Evolutionary conservation across 805 yeast species (phyloP).

Genomic region (Candida coquimbonensis): DNA sequence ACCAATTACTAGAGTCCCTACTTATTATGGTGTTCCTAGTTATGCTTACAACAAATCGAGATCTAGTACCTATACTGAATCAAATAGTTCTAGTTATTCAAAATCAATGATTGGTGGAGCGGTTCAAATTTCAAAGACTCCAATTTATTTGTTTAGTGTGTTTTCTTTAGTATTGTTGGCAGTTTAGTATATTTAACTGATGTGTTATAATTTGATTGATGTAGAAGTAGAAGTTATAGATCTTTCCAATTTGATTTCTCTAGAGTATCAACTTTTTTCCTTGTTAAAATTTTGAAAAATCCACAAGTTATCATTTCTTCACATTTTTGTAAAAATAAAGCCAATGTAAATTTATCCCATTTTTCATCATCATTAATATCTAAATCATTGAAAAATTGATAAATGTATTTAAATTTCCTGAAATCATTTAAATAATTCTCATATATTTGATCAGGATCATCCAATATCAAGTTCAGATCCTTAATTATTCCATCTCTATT

Average conservation of each 20-base stretch:
- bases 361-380: slow-evolving; percentile 27
- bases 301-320: slow-evolving; percentile 69
- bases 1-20: not conserved
- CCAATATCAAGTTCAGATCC: slow-evolving; percentile 18
- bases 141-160: not conserved
- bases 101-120: not conserved
- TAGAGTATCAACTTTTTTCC: slow-evolving; percentile 53
- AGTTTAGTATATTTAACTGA: too few species aligned
- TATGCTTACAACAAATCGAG: slow-evolving; percentile 4
- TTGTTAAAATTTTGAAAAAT: slow-evolving; percentile 42
- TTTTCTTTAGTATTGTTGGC: not conserved
- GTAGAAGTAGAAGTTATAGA: slow-evolving; percentile 26
- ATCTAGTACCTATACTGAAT: not conserved
- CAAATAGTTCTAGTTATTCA: too few species aligned
- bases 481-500: slow-evolving; percentile 24
- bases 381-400: slow-evolving; percentile 22
- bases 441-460: slow-evolving; percentile 12
- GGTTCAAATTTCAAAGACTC: not conserved
- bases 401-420: slow-evolving; percentile 22
- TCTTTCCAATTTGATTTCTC: slow-evolving; percentile 73
- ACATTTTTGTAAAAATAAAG: slow-evolving; percentile 72
- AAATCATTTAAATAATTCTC: slow-evolving; percentile 20
- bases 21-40: not conserved
- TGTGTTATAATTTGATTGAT: not conserved
- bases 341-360: slow-evolving; percentile 59